Conservation (phyloP, 345 rosid species). For the Populus ilicifolia region DNA sequence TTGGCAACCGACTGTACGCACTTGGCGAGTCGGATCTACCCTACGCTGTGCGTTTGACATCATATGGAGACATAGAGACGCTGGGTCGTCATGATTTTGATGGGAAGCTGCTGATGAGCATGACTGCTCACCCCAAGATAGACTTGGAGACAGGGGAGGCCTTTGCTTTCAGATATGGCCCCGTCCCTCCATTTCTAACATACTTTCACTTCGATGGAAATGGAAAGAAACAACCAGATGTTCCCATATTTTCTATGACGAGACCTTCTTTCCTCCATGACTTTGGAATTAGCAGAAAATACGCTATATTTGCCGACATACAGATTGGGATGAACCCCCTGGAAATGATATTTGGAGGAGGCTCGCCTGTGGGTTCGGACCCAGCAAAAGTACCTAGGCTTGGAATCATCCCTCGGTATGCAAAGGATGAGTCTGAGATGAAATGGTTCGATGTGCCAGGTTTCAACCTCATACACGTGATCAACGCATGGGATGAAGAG, state of each 20-base stretch:
- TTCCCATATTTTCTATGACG: constrained; percentile 54
- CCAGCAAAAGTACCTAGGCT: constrained; percentile 41
- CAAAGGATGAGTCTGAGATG: constrained; percentile 42
- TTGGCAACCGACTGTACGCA: constrained; percentile 49
- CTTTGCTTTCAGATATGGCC: constrained; percentile 57
- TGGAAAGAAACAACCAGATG: constrained; percentile 50
- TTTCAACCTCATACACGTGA: constrained; percentile 44
- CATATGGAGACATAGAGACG: constrained; percentile 45
- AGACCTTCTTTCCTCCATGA: constrained; percentile 60
- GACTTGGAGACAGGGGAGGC: constrained; percentile 51
- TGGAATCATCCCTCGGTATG: constrained; percentile 48
- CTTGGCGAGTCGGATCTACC: constrained; percentile 65
- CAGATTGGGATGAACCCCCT: constrained; percentile 61
- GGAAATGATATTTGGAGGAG: constrained; percentile 48
- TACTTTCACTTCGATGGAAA: constrained; percentile 41
- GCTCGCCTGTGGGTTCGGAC: constrained; percentile 46
- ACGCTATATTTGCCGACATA: constrained; percentile 52
- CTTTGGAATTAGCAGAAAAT: constrained; percentile 52
- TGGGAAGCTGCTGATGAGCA: constrained; percentile 51
- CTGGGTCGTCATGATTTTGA: constrained; percentile 45
- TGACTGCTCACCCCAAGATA: constrained; percentile 68
- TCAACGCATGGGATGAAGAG: constrained; percentile 50
- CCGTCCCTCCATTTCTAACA: constrained; percentile 56
- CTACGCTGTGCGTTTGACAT: constrained; percentile 38
- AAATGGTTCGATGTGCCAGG: constrained; percentile 63